phyloP scores from a whole-genome alignment of 345 rosid genomes.

The Syzygium jambos region DNA sequence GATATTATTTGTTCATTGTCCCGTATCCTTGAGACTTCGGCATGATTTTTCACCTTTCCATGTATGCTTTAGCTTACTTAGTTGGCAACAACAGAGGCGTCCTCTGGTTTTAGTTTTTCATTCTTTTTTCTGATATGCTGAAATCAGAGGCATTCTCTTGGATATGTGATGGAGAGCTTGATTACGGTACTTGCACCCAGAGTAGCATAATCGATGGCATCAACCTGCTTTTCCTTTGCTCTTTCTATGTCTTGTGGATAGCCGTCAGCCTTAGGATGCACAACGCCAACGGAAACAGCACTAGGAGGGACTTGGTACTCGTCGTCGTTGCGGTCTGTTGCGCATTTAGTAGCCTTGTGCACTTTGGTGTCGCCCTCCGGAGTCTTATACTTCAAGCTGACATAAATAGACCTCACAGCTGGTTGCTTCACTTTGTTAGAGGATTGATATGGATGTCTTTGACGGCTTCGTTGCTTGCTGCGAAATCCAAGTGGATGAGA shows the following conservation, averaged over 20 bases:
- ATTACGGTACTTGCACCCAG: conserved; percentile 44
- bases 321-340: conserved; percentile 32
- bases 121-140: not conserved
- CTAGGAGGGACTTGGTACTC: conserved; percentile 31
- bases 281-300: not conserved
- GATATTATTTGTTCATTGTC: not conserved
- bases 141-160: conserved; percentile 39
- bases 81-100: not conserved
- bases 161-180: conserved; percentile 41
- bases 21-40: not conserved
- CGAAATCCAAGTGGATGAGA: conserved; percentile 28
- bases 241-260: conserved; percentile 45
- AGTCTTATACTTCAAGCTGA: conserved; percentile 6
- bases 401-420: conserved; percentile 1
- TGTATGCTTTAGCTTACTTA: not conserved
- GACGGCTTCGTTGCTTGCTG: conserved; percentile 50
- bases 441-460: conserved; percentile 55
- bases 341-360: conserved; percentile 27
- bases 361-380: conserved; percentile 31
- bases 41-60: not conserved
- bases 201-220: conserved; percentile 43
- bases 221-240: conserved; percentile 42
- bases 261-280: conserved; percentile 15
- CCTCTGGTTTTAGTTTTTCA: conserved; percentile 26
- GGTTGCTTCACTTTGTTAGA: conserved; percentile 32